Base-by-base conservation (phyloP, 805 yeast species). In the Cyberlindnera bimundalis region DNA sequence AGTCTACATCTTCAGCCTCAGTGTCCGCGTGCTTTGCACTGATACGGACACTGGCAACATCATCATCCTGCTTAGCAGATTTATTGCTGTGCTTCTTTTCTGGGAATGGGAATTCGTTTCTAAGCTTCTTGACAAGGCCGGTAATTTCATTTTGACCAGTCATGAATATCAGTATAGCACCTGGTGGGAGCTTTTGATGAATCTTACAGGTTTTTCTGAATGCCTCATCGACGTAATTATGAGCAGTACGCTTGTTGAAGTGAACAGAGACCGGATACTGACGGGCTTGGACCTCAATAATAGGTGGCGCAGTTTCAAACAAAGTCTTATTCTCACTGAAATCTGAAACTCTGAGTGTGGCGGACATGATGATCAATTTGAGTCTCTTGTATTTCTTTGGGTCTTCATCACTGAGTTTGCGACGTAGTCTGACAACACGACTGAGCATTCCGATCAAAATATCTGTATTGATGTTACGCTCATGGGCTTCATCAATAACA, bases 401-500 rank as follows among this genome's bases (percentile, higher is more conserved):
- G 48, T 79, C 66, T 38, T 71, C 59, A 3, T 49, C 55, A 53
- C 71, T 69, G 37, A 76, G 72, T 46, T 75, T 71, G 15, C 76
- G 67, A 55, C 99, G 78, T 29, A 91, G 70, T 48, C 73, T 78
- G 45, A 88, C 76, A 14, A 90, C 83, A 52, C 99, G 79, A 58
- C 96, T 87, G 37, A 93, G 68, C 83, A 93, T 84, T 35, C 99
- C 99, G 47, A 93, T 89, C 42, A 93, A 69, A 35, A 93, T 91
- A 64, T 93, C 99, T 0, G 99, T 93, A 59, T 93, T 93, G 46
- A 91, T 80, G 58, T 89, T 91, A 60, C 99, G 77, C 62, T 93
- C 99, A 61, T 93, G 99, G 0, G 99, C 99, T 64, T 93, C 99
- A 67, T 93, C 99, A 44, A 93, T 86, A 20, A 95, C 74, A 33